Evolutionary conservation across 345 rosid genomes (phyloP).

Genomic region (Conringia planisiliqua): DNA sequence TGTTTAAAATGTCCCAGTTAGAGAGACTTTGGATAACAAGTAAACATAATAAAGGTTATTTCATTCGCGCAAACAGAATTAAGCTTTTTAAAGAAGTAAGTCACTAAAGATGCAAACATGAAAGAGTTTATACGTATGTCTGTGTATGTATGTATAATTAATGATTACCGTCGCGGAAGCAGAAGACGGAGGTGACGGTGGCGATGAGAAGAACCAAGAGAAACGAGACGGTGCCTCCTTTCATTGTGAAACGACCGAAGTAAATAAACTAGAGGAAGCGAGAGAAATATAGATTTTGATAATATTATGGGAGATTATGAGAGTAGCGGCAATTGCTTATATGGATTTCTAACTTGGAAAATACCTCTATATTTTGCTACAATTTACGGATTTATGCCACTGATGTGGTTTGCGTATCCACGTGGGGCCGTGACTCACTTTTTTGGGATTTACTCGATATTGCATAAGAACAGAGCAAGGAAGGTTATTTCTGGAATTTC

Average conservation of each 20-base stretch:
- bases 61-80: not conserved
- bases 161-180: conserved; percentile 29
- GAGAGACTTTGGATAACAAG: not conserved
- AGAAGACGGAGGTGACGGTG: conserved; percentile 29
- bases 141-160: not conserved
- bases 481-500: conserved; percentile 4
- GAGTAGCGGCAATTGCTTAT: conserved; percentile 13
- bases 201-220: conserved; percentile 23
- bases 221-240: conserved; percentile 21
- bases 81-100: not conserved
- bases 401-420: conserved; percentile 26
- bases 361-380: not conserved
- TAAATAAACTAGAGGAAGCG: not conserved
- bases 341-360: conserved; percentile 14
- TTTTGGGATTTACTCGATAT: conserved; percentile 19
- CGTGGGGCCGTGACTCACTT: conserved; percentile 38
- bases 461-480: not conserved
- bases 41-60: not conserved
- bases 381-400: conserved; percentile 33
- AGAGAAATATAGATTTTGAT: not conserved
- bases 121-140: not conserved
- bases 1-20: not conserved
- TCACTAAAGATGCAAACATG: not conserved
- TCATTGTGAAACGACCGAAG: conserved; percentile 10
- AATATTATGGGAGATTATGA: not conserved